Base-by-base conservation (phyloP, 495 filamentous ascomycete genomes). In the Lasiosphaeris hirsuta region DNA sequence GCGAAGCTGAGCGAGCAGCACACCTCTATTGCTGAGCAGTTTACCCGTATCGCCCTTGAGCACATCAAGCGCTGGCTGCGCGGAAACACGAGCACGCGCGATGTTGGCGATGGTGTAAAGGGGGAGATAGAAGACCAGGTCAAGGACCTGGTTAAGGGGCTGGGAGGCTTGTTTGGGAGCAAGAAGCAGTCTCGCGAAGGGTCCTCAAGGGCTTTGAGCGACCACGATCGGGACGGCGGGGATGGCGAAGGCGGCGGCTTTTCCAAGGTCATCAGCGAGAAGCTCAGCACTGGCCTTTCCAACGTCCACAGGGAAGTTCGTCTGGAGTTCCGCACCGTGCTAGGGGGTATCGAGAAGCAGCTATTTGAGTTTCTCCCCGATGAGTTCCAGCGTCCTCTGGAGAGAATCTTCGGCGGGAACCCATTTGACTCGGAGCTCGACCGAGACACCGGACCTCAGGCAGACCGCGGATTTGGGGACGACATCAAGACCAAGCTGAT, bases 121-220 rank as follows among this genome's bases (percentile, higher is more conserved):
- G 69, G 65, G 14, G 69, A 72, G 52, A 63, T 72, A 23, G 67
- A 72, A 36, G 69, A 70, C 42, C 69, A 72, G 14, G 69, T 72
- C 46, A 72, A 72, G 62, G 67, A 65, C 44, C 51, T 72, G 3
- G 69, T 70, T 35, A 72, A 72, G 63, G 67, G 69, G 0, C 47
- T 72, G 7, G 69, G 69, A 13, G 63, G 60, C 9, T 53, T 72
- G 35, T 72, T 72, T 35, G 63, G 65, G 8, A 57, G 49, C 55
- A 70, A 67, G 63, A 59, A 59, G 41, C 52, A 59, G 34, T 15
- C 50, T 13, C 42, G 49, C 41, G 60, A 61, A 13, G 63, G 55
- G 10, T 45, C 55, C 19, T 49, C 65, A 8, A 57, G 66, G 30
- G 64, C 60, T 10, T 4, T 68, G 7, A 60, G 57, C 9, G 66